Conservation (phyloP, 1,284 basidiomycete genomes). For the Trichosporon coremiiforme region DNA sequence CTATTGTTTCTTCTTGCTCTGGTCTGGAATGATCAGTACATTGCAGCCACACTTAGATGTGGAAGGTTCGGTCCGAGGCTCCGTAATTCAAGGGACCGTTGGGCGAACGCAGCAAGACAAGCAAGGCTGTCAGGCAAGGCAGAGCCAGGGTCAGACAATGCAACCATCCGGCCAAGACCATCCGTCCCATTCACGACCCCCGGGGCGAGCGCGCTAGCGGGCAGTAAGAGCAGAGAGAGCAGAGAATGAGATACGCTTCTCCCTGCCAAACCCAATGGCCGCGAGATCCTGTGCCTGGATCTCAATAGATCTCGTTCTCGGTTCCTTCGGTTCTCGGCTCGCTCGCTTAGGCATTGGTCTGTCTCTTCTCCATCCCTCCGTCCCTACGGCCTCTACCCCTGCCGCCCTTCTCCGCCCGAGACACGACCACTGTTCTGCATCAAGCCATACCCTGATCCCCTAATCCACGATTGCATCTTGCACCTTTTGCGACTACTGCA, state of each 20-base stretch:
- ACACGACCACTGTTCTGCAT: background rate
- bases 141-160: background rate
- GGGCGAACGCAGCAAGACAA: background rate
- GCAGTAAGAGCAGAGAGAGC: too few relatives aligned
- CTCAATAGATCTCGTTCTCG: slow-evolving; percentile 14
- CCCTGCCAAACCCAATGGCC: slow-evolving; percentile 11
- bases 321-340: slow-evolving; percentile 5
- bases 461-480: too few relatives aligned
- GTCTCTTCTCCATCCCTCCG: too few relatives aligned
- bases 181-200: too few relatives aligned
- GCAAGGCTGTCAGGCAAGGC: too few relatives aligned
- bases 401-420: background rate
- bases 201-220: too few relatives aligned
- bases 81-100: background rate
- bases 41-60: background rate
- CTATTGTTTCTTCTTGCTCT: too few relatives aligned
- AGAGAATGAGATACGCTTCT: slow-evolving; percentile 8
- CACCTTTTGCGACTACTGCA: too few relatives aligned
- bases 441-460: background rate
- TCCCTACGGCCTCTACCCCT: background rate
- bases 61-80: slow-evolving; percentile 3
- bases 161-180: background rate
- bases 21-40: background rate
- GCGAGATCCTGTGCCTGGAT: slow-evolving; percentile 18
- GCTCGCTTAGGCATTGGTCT: slow-evolving; percentile 1